Base-by-base conservation (phyloP, 441 rosid genomes). In the Aleurites moluccanus region DNA sequence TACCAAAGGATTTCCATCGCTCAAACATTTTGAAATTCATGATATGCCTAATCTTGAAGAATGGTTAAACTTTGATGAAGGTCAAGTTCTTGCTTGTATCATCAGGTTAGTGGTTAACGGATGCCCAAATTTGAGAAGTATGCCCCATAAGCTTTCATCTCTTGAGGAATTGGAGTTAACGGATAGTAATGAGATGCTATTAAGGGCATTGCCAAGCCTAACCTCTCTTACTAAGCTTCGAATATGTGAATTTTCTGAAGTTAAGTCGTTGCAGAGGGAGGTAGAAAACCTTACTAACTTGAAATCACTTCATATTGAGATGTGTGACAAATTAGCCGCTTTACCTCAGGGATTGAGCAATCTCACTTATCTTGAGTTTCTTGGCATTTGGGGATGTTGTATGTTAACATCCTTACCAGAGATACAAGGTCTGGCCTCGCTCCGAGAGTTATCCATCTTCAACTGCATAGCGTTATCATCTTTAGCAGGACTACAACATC, bases 401-500 rank as follows among this genome's bases (percentile, higher is more conserved):
- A 40, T n/a, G 42, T 64, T 64, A 40, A 64, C 68, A 40, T 64
- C 68, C 50, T n/a, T 64, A 49, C 27, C 50, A 40, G 68, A 64
- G 27, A 38, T 64, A 16, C 49, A n/a, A 64, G 68, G 68, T 16
- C 50, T 64, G 6, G 9, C 1, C 45, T 64, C 68, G 2, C 68
- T 64, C 18, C 49, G 50, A 23, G 50, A 64, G 50, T 42, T 64
- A 38, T 38, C 27, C 1, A 40, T 64, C 27, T n/a, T 64, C 1
- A 64, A 64, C 68, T 64, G 68, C 68, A 4, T 0, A 7, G 28
- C 50, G 3, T 40, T 64, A 42, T 64, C 68, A 64, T 20, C 47
- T n/a, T 64, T 64, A 64, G 27, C 68, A 63, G 67, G 68, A 64
- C 28, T 64, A 11, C 49, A 64, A 64, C 15, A 40, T 20, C 68